Conservation (phyloP, 768 basidiomycete species). For the Gyrodon lividus region DNA sequence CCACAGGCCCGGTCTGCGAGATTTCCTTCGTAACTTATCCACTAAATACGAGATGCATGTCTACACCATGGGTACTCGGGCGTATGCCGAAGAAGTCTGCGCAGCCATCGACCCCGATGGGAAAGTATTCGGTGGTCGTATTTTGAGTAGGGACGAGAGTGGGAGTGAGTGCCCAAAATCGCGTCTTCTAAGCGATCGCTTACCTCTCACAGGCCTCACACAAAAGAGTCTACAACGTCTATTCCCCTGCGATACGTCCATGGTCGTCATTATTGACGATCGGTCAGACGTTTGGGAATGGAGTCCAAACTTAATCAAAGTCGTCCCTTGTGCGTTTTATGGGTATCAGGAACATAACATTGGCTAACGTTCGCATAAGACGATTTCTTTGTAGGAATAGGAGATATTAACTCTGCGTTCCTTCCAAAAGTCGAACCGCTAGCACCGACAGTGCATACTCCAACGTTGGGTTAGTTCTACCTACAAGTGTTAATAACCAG, state of each 20-base stretch:
- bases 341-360: neutral
- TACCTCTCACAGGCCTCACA: slow-evolving; percentile 61
- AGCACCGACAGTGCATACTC: slow-evolving; percentile 22
- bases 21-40: slow-evolving; percentile 72
- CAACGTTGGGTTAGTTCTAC: slow-evolving; percentile 24
- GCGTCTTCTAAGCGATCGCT: slow-evolving; percentile 6
- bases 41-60: slow-evolving; percentile 97
- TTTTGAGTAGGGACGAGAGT: slow-evolving; percentile 93
- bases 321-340: slow-evolving; percentile 80
- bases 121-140: slow-evolving; percentile 79
- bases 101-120: slow-evolving; percentile 89
- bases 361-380: slow-evolving; percentile 46
- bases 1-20: slow-evolving; percentile 73
- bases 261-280: slow-evolving; percentile 99
- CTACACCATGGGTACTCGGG: slow-evolving; percentile 98
- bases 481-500: neutral
- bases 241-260: slow-evolving; percentile 96
- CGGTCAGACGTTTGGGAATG: slow-evolving; percentile 98
- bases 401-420: slow-evolving; percentile 96
- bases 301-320: slow-evolving; percentile 95
- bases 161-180: slow-evolving; percentile 65
- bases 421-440: slow-evolving; percentile 72
- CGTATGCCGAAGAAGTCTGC: slow-evolving; percentile 95
- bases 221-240: slow-evolving; percentile 89
- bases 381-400: slow-evolving; percentile 97